Conservation (phyloP, 2,329 filamentous ascomycete genomes). For the Fusarium equiseti region DNA sequence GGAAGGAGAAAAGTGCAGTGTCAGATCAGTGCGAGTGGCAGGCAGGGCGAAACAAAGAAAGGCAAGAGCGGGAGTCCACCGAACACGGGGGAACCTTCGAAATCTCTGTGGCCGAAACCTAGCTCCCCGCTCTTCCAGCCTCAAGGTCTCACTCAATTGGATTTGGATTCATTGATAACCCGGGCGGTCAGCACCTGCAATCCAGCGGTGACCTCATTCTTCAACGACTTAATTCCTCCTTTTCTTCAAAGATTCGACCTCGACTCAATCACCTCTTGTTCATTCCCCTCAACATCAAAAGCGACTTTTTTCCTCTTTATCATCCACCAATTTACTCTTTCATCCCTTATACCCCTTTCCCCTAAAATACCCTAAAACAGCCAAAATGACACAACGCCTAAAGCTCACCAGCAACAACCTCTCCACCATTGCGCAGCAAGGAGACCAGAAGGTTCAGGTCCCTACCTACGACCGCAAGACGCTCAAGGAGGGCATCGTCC, state of each 20-base stretch:
- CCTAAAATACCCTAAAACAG: neutral
- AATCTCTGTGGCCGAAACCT: conserved; percentile 27
- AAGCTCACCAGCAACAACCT: conserved; percentile 48
- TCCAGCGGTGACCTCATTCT: conserved; percentile 37
- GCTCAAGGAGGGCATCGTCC: conserved; percentile 66
- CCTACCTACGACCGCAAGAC: conserved; percentile 59
- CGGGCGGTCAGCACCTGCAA: conserved; percentile 30
- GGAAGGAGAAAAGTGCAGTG: neutral
- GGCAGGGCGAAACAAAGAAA: neutral
- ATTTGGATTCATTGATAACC: conserved; percentile 31
- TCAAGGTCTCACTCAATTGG: conserved; percentile 8
- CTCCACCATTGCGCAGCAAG: conserved; percentile 41
- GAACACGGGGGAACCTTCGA: conserved; percentile 36
- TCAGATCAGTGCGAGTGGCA: neutral
- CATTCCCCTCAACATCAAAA: conserved; percentile 8
- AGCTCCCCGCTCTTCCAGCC: conserved; percentile 27
- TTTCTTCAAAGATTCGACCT: neutral
- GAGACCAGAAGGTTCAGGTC: conserved; percentile 41
- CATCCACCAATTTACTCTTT: neutral
- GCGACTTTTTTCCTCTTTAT: neutral
- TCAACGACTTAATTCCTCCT: conserved; percentile 23
- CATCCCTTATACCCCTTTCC: neutral
- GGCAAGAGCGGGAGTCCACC: conserved; percentile 15
- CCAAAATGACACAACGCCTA: conserved; percentile 39
- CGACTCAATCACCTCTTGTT: neutral